phyloP scores from a whole-genome alignment of 768 basidiomycete species.

The Daedaleopsis sinensis region DNA sequence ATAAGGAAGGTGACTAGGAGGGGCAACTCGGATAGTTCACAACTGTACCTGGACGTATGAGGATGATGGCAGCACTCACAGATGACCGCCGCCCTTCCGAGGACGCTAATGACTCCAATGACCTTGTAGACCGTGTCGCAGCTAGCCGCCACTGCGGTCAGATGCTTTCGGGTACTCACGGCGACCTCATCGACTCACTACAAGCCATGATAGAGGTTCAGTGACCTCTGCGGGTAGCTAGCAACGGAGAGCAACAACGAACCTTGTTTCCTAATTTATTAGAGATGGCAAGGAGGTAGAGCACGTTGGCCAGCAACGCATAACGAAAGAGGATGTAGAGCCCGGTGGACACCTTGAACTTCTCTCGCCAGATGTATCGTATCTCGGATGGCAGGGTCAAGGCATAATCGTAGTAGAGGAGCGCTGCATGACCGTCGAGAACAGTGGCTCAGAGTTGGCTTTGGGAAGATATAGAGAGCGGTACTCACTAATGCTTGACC shows the following conservation, averaged over 20 bases:
- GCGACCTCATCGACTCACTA: no score
- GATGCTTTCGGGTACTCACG: background rate
- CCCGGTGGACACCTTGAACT: conserved; percentile 32
- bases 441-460: background rate
- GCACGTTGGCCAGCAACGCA: conserved; percentile 32
- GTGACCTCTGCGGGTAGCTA: no score
- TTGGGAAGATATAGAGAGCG: no score
- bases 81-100: conserved; percentile 34
- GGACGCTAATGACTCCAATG: conserved; percentile 33
- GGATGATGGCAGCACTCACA: conserved; percentile 1
- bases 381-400: conserved; percentile 37
- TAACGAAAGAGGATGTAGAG: conserved; percentile 40
- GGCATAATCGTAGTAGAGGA: conserved; percentile 38
- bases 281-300: conserved; percentile 31
- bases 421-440: conserved; percentile 1
- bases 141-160: conserved; percentile 12
- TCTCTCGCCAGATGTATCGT: conserved; percentile 35
- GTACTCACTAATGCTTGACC: no score
- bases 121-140: conserved; percentile 34
- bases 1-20: conserved; percentile 2
- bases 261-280: conserved; percentile 20
- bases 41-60: conserved; percentile 5
- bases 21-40: background rate
- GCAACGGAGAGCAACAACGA: background rate
- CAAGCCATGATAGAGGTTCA: no score